Percentiles rank a stretch among this genome's conserved stretches.
These are phyloP conservation scores for Eleusine coracana DNA, from an alignment of 176 grass and related monocot species.

Conservation along the genomic window DNA sequence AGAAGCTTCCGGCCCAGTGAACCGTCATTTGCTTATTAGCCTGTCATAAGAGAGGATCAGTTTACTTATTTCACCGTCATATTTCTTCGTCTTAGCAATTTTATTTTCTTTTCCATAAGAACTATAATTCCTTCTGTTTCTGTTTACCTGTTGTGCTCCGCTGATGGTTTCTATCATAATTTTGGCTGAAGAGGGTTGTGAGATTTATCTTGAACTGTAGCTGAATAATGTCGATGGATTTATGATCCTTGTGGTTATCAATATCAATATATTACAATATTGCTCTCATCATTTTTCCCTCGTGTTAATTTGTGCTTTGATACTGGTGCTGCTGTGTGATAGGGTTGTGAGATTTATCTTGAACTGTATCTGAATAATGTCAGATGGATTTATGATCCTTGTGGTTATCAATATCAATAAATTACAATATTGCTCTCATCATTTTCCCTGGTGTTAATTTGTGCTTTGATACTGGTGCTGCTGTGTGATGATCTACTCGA, in stretches of 20 bases:
- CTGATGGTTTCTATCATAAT: slow-evolving; percentile 43
- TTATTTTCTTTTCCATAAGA: slow-evolving; percentile 39
- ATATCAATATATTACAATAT: not conserved
- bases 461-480: not conserved
- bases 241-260: slow-evolving; percentile 20
- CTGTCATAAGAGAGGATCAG: not conserved
- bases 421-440: not conserved
- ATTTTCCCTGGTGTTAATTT: not conserved
- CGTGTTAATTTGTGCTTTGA: not conserved
- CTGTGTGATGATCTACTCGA: not conserved
- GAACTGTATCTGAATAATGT: slow-evolving; percentile 57
- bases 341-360: slow-evolving; percentile 52
- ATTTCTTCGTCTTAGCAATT: slow-evolving; percentile 20
- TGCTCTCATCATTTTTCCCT: not conserved
- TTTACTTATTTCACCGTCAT: not conserved
- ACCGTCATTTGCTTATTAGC: slow-evolving; percentile 59
- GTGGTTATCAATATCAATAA: not conserved
- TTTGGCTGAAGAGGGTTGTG: slow-evolving; percentile 56
- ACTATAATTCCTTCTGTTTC: slow-evolving; percentile 20
- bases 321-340: not conserved
- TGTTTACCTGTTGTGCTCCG: slow-evolving; percentile 18
- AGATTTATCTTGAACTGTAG: slow-evolving; percentile 50
- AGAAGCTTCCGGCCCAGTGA: slow-evolving; percentile 53
- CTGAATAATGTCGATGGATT: slow-evolving; percentile 51
- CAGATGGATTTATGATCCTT: slow-evolving; percentile 33